Base-by-base conservation (phyloP, 208 protist genomes). In the Blechomonas ayalai region DNA sequence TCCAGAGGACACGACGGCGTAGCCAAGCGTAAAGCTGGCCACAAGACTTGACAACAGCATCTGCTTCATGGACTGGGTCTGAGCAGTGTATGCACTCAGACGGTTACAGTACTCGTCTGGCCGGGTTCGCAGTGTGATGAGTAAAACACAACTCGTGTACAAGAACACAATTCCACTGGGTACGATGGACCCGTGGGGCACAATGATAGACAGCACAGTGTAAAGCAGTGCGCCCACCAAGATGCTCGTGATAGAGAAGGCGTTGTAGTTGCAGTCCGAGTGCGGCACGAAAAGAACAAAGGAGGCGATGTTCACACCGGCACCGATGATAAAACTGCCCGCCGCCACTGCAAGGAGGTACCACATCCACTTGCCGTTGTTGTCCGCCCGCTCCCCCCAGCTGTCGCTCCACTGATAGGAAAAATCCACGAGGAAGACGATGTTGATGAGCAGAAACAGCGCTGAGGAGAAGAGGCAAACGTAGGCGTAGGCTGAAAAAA, bases 341-440 rank as follows among this genome's bases (percentile, higher is more conserved):
- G 79, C 29, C 0, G 85, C 64, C 23, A 92, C 36, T 31, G 43
- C 45, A 16, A 91, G 39, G 8, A 93, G 69, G 34, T 95, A 95
- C 73, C 78, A 92, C 58, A 79, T 69, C 82, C 84, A 93, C 72
- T 90, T 89, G 16, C 20, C 9, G 36, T 91, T 73, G 20, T 56
- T 26, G 25, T 97, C 90, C 18, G 77, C 69, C 7, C 90, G 80
- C 24, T 67, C 46, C n/a, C 83, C 73, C 89, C 89, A 97, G 5
- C 81, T 72, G 31, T 97, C 92, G 55, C 80, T 95, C 75, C 92
- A 95, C 28, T 78, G 55, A 62, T 96, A 97, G 25, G 82, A 79
- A 52, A 96, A 97, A 41, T 97, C 95, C 19, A 97, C 85, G 5
- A 97, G 65, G 26, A 96, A 79, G 15, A 97, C 39, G n/a, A 97